A percentile compares a stretch with the other conserved stretches of the same genome.
Evolutionary conservation across 2,329 filamentous ascomycete genomes (phyloP).

Genomic region (Venturia carpophila): DNA sequence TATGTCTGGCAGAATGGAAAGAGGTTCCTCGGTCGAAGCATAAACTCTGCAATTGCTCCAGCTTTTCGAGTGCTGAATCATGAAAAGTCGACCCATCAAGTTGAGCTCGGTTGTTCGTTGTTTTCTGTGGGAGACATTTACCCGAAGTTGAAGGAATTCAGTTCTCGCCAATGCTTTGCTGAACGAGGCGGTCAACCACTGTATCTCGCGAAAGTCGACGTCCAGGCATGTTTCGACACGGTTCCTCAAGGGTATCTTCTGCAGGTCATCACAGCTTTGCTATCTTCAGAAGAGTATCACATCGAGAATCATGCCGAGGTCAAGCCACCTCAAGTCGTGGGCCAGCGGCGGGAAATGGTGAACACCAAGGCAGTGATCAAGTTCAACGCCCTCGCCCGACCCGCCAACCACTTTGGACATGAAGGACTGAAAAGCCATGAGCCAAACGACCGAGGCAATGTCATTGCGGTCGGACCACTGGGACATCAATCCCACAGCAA

Average conservation of each 20-base stretch:
- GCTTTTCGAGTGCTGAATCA: conserved; percentile 69
- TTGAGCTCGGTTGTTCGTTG: conserved; percentile 66
- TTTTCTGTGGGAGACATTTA: conserved; percentile 79
- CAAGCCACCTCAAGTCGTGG: conserved; percentile 5
- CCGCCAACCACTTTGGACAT: conserved; percentile 17
- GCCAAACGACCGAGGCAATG: conserved; percentile 39
- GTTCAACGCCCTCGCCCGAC: conserved; percentile 30
- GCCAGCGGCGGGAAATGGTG: neutral
- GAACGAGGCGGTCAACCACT: conserved; percentile 39
- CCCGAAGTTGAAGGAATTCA: conserved; percentile 62
- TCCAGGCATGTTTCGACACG: conserved; percentile 87
- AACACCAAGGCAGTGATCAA: conserved; percentile 21
- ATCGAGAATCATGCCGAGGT: conserved; percentile 70
- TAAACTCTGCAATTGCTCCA: conserved; percentile 64
- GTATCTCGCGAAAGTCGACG: conserved; percentile 90
- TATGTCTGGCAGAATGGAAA: conserved; percentile 47
- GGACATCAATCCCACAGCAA: conserved; percentile 51
- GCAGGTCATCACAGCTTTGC: conserved; percentile 50
- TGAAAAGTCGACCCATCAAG: conserved; percentile 53
- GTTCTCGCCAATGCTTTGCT: conserved; percentile 37
- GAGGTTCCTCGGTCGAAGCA: conserved; percentile 52
- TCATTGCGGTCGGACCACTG: conserved; percentile 68
- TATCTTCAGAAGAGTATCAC: conserved; percentile 57
- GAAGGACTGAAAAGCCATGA: neutral
- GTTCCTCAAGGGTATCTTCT: conserved; percentile 77